phyloP scores from a whole-genome alignment of 176 grass and related monocot species.

The Oryza officinalis region DNA sequence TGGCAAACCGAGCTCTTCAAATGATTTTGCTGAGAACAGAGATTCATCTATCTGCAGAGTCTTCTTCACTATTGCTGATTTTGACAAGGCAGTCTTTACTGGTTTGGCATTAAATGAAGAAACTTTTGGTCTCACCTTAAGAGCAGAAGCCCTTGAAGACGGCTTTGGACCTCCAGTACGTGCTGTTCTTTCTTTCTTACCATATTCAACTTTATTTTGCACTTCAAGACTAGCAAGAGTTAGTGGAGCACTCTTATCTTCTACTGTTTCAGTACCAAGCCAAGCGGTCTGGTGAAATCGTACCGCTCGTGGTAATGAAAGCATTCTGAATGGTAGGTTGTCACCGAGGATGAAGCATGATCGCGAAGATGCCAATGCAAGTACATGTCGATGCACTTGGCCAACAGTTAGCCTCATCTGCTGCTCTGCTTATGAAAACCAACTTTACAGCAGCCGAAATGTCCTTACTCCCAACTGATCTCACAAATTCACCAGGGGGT shows the following conservation, averaged over 20 bases:
- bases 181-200: slow-evolving; percentile 51
- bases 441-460: neutral
- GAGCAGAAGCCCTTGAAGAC: slow-evolving; percentile 40
- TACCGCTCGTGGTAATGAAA: slow-evolving; percentile 38
- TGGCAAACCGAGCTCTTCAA: slow-evolving; percentile 77
- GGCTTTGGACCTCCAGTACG: slow-evolving; percentile 38
- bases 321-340: slow-evolving; percentile 46
- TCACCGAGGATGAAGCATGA: slow-evolving; percentile 65
- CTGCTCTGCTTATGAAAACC: neutral
- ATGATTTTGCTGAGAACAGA: slow-evolving; percentile 79
- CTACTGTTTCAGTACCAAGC: slow-evolving; percentile 23
- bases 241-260: slow-evolving; percentile 33
- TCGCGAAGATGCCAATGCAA: slow-evolving; percentile 63
- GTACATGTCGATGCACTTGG: slow-evolving; percentile 62
- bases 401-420: slow-evolving; percentile 60
- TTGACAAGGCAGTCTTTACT: slow-evolving; percentile 27
- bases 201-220: slow-evolving; percentile 42
- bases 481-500: neutral
- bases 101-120: slow-evolving; percentile 30
- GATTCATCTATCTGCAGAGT: slow-evolving; percentile 72
- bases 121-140: slow-evolving; percentile 43
- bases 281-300: slow-evolving; percentile 53
- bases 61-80: slow-evolving; percentile 36
- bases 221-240: slow-evolving; percentile 65
- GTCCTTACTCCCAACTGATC: neutral